These are phyloP conservation scores for Cytospora paraplurivora DNA, from an alignment of 2,329 filamentous ascomycete species.

Conservation along the genomic window DNA sequence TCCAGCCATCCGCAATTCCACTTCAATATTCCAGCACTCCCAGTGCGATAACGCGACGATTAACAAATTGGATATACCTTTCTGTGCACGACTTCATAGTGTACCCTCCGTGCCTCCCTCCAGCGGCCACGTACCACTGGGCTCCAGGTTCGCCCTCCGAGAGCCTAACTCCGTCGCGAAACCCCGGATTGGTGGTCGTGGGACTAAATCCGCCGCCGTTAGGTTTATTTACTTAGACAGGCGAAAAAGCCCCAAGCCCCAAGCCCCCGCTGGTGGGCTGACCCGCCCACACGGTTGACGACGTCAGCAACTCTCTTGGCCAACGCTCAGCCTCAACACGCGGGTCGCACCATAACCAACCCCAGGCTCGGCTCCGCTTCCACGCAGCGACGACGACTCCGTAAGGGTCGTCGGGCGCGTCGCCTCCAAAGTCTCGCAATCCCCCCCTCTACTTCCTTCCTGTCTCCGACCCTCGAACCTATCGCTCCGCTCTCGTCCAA, in stretches of 20 bases:
- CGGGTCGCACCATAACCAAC: conserved; percentile 6
- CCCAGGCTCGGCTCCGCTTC: conserved; percentile 16
- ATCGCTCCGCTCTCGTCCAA: not conserved
- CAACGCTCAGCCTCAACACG: not conserved
- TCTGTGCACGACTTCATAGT: not conserved
- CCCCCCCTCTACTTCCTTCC: not conserved
- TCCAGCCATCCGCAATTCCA: not conserved
- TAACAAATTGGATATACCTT: conserved; percentile 7
- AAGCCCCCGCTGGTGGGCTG: conserved; percentile 8
- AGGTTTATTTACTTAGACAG: conserved; percentile 11
- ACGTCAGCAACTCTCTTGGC: conserved; percentile 12
- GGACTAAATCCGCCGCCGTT: not conserved
- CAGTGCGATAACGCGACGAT: conserved; percentile 3
- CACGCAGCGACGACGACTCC: conserved; percentile 17
- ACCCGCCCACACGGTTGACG: conserved; percentile 12
- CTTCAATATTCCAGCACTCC: not conserved
- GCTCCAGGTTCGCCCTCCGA: not conserved
- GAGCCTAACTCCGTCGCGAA: not conserved
- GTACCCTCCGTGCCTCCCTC: no score
- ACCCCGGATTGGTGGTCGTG: not conserved
- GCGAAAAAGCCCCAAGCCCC: conserved; percentile 6
- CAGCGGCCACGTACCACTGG: not conserved
- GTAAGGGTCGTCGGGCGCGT: conserved; percentile 21
- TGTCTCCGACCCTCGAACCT: not conserved
- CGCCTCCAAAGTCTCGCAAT: not conserved